Base-by-base conservation (phyloP, 768 basidiomycete species). In the Floccularia luteovirens region DNA sequence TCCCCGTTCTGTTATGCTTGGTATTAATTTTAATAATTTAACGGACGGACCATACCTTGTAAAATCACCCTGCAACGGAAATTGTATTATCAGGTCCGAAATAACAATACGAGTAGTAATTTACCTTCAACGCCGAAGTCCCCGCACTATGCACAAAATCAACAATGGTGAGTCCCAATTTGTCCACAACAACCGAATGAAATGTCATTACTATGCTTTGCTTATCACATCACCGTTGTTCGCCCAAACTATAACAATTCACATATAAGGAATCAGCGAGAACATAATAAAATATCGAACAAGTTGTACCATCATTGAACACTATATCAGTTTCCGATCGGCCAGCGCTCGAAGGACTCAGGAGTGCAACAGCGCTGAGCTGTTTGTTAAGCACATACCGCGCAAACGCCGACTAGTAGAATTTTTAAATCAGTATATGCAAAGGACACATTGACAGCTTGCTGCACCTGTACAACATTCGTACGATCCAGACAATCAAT, bases 171-270 rank as follows among this genome's bases (percentile, higher is more conserved):
- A 38, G 35, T 35, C 36, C 41, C 35, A 45, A 17, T 6, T 6
- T 17, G 11, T 20, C 6, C 24, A 3, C 32, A 22, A 7, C 3
- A 32, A 6, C 25, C n/a, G 21, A 39, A 31, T 6, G 32, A 39
- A 39, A n/a, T 6, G 28, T 11, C 42, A 19, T 49, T 31, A 69
- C 86, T 89, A 90, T 40, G 84, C 83, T 40, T 85, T 74, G 57
- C 88, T 92, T 43, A 96, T 88, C 4, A 90, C 85, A 56, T 99
- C 96, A 0, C 96, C 96, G 49, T 98, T 98, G 54, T 98, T 96
- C 2, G 96, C 96, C 96, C 96, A 99, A 13, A 90, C 88, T 88
- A 44, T 17, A 32, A 27, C 43, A 39, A 14, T 36, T 35, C 34
- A 31, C 17, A 36, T 11, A 31, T 11, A 11, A 24, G 16, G 14